These are phyloP conservation scores for Malus hybrid DNA, from an alignment of 331 rosid genomes.

Conservation along the genomic window DNA sequence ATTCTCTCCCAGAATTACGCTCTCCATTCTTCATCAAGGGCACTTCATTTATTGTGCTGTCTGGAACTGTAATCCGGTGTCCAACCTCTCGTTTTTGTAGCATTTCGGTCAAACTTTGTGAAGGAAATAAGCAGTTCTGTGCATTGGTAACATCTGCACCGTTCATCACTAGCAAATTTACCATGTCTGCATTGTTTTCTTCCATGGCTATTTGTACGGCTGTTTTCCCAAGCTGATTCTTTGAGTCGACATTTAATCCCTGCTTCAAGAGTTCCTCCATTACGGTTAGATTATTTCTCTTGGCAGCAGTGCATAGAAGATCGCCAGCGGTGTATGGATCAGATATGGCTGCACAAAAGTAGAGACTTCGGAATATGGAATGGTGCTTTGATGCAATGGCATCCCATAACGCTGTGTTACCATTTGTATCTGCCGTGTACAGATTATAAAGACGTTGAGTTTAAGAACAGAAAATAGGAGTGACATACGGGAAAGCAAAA, in stretches of 20 bases:
- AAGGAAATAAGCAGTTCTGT: constrained; percentile 23
- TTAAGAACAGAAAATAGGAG: background rate
- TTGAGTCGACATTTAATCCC: constrained; percentile 57
- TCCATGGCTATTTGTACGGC: constrained; percentile 52
- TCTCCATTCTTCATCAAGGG: constrained; percentile 17
- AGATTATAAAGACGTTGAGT: background rate
- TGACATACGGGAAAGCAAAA: too few relatives aligned
- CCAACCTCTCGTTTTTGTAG: constrained; percentile 46
- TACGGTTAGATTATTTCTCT: constrained; percentile 38
- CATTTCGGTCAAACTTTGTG: constrained; percentile 33
- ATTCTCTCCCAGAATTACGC: constrained; percentile 26
- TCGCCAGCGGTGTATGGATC: constrained; percentile 46
- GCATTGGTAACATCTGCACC: constrained; percentile 41
- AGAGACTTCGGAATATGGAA: constrained; percentile 57
- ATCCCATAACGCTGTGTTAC: constrained; percentile 73
- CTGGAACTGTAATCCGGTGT: constrained; percentile 43
- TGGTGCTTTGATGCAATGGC: constrained; percentile 59
- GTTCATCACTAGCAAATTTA: constrained; percentile 54
- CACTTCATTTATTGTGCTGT: constrained; percentile 24
- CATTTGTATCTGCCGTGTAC: constrained; percentile 2
- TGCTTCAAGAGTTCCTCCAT: constrained; percentile 55
- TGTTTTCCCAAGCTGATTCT: constrained; percentile 28
- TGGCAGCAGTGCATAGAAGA: constrained; percentile 60
- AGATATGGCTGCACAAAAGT: constrained; percentile 34
- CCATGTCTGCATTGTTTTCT: constrained; percentile 55